Base-by-base conservation (phyloP, 495 filamentous ascomycete genomes). In the Lasiosphaeris hirsuta region DNA sequence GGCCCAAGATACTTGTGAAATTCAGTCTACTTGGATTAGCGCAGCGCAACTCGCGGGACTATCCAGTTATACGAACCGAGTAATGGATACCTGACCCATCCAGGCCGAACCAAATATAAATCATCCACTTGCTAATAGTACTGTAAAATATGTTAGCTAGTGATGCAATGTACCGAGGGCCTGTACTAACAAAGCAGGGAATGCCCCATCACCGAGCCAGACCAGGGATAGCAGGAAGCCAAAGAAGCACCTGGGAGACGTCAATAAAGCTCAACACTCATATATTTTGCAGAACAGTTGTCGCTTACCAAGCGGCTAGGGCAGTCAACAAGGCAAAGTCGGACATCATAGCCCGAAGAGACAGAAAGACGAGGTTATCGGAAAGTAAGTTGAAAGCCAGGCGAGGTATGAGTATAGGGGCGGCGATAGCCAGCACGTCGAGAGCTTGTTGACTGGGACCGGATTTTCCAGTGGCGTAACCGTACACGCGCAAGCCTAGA, bases 91-190 rank as follows among this genome's bases (percentile, higher is more conserved):
- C 87, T 1, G 85, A 88, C 8, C 86, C 87, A 55, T 90, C 87
- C 10, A 90, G 75, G 0, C 87, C 87, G 58, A 90, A 90, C 87
- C 87, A 90, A 53, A 90, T 87, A 78, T 85, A 90, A 0, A 90
- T 77, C 87, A 90, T 89, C 87, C 87, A 90, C 66, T 88, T 89
- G 40, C 81, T 79, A 54, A 90, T 88, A 1, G 79, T 86, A 17
- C 83, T 75, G 50, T 38, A n/a, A 41, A 14, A 51, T 35, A 42
- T 17, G 3, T n/a, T 10, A 1, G 11, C 13, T 15, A 10, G 14
- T 23, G 3, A 6, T 19, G 5, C 5, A 5, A 5, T 35, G 3
- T 19, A 4, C 7, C 1, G 14, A 19, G 42, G 10, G 8, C 0
- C 4, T 23, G 13, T 0, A 68, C 74, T 61, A 70, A 78, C 74